Base-by-base conservation (phyloP, 768 basidiomycete species). In the Leccinum uliginosum region DNA sequence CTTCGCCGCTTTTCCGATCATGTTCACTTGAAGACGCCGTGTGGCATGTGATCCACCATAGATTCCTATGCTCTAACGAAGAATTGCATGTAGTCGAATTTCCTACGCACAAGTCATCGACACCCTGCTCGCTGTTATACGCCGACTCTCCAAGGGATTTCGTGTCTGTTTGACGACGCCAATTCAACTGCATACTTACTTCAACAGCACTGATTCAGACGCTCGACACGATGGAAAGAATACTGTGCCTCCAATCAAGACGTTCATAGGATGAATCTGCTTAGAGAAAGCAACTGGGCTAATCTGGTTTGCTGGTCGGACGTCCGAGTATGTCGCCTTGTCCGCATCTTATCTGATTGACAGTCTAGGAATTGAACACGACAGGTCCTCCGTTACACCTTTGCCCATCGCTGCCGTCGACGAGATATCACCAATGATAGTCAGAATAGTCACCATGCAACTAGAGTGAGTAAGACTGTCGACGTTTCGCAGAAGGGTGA, bases 361-460 rank as follows among this genome's bases (percentile, higher is more conserved):
- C 29, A 32, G 14, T 19, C 32, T 30, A 34, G 27, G 47, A 48
- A 14, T 48, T 30, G 46, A 32, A 49, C 53, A 43, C 32, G 4
- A 29, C 46, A 6, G 94, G 35, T 85, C 73, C 75, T 97, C 93
- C 0, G 93, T 97, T 30, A 96, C 93, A 55, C 96, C 96, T 65
- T 86, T 85, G 51, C 95, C 96, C 96, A 98, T 98, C 19, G 96
- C 96, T 19, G 95, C 83, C 10, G 95, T 98, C 50, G 93, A 94
- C 34, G 93, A 96, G 59, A 99, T 83, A 55, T 96, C 96, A 26
- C 97, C 97, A 34, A 95, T 99, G 53, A 98, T 91, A 7, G 0
- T 82, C 53, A 96, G 73, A 62, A 65, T 92, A 95, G 73, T 96
- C 93, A 5, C 95, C 95, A 61, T 94, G 63, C 27, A 4, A 54